Evolutionary conservation across 1,139 yeast genomes (phyloP), one percentile per base, ranked within the genome.

Genomic region (Debaryomyces nepalensis): DNA sequence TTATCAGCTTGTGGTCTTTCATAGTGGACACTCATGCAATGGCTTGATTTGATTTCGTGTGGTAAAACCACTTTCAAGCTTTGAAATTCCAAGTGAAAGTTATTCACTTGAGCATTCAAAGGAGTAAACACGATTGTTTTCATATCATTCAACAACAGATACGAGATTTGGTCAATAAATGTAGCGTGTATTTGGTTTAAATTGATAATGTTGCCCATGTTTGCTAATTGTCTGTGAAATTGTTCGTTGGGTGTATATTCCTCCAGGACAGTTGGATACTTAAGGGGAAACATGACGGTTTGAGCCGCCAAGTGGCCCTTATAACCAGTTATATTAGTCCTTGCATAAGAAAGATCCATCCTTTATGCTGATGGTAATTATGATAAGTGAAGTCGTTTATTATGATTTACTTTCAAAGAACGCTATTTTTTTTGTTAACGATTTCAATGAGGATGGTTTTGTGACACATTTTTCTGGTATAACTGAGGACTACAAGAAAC

Each of bases 121-220:
- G 77, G 77, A 5, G 65, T 54, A 20, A 72, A 54, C 2, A 49
- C 45, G n/a, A 72, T 43, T 3, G 68, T 59, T 37, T 50, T 59
- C 42, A 58, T 50, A 46, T 70, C 73, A 39, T 62, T 63, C 39
- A 60, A 51, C 2, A 72, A 43, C 10, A 64, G 64, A 32, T 57
- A 59, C 1, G 67, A 51, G 2, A 68, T 52, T 4, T 50, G 52
- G 40, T 61, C 63, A 21, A 68, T 46, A 29, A 58, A 54, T n/a
- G 45, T 24, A 1, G 61, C 49, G 3, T 40, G 33, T 12, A 41
- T 27, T 24, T 45, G 36, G 10, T 45, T 44, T 27, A 66, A 49
- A n/a, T 56, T 50, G 12, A 66, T 48, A 6, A 68, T 48, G 6
- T 46, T 46, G 5, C 73, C 73, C n/a, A 50, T 35, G 16, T 45